Percentiles rank a stretch among this genome's conserved stretches.
These are phyloP conservation scores for Puccinia novopanici DNA, from an alignment of 1,284 basidiomycete genomes.

Conservation along the genomic window DNA sequence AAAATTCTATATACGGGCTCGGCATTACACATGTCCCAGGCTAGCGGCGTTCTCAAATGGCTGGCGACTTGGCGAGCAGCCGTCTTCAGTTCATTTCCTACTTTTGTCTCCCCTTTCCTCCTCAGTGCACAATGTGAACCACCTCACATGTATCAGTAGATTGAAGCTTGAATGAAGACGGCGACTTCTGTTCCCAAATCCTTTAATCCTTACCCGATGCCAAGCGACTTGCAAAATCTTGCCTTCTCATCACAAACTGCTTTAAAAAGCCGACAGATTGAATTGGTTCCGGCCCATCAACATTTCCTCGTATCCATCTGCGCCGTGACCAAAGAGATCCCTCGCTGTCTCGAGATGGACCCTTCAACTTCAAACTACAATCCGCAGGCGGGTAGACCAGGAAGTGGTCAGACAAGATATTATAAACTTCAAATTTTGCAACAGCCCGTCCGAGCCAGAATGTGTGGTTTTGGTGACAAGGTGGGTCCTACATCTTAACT, in stretches of 20 bases:
- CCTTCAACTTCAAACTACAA: neutral
- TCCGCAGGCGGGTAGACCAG: slow-evolving; percentile 16
- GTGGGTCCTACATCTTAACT: slow-evolving; percentile 60
- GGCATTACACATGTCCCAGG: neutral
- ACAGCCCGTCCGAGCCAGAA: slow-evolving; percentile 80
- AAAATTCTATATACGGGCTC: neutral
- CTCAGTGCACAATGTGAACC: neutral
- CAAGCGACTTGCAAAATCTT: neutral
- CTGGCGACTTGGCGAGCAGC: slow-evolving; percentile 1
- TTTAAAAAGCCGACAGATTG: neutral
- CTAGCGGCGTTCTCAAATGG: neutral
- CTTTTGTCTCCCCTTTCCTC: neutral
- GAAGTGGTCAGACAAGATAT: slow-evolving; percentile 63
- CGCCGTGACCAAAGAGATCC: neutral
- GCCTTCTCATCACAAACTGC: neutral
- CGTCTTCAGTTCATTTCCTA: neutral
- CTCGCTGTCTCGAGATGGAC: neutral
- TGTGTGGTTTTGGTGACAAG: slow-evolving; percentile 93
- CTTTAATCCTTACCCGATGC: neutral
- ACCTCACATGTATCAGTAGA: neutral
- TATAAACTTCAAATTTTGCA: slow-evolving; percentile 81
- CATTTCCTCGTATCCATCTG: neutral
- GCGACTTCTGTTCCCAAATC: neutral
- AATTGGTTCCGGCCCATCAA: neutral
- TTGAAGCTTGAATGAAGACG: neutral